Evolutionary conservation across 345 rosid species (phyloP).

Genomic region (Orychophragmus violaceus): DNA sequence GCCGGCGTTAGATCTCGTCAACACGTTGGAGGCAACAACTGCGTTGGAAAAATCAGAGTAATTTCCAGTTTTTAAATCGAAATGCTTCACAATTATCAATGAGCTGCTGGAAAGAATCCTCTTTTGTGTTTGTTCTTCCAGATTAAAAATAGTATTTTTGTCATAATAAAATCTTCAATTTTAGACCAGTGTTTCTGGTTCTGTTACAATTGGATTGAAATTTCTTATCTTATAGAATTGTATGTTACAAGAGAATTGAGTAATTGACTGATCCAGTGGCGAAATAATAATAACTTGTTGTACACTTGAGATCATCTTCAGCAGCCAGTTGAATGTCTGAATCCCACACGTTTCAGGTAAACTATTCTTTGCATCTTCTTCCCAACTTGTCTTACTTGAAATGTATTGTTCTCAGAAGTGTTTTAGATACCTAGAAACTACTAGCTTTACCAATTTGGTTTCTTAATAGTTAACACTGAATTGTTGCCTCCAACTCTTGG

Average conservation of each 20-base stretch:
- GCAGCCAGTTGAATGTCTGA: no score
- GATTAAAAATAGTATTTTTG: not conserved
- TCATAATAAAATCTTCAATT: not conserved
- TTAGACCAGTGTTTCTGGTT: slow-evolving; percentile 13
- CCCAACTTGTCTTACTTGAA: no score
- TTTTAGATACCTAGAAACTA: no score
- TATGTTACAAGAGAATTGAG: not conserved
- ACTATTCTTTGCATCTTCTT: no score
- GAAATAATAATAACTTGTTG: no score
- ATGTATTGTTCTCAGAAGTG: no score
- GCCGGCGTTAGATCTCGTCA: slow-evolving; percentile 64
- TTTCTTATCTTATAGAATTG: not conserved
- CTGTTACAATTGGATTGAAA: not conserved
- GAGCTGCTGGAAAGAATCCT: slow-evolving; percentile 25
- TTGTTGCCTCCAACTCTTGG: no score
- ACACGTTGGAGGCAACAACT: slow-evolving; percentile 75
- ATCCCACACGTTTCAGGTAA: no score
- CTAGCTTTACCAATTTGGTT: no score
- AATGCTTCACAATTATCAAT: slow-evolving; percentile 20
- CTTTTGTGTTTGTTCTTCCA: slow-evolving; percentile 8
- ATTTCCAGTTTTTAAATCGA: not conserved
- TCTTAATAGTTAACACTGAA: no score
- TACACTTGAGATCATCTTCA: no score
- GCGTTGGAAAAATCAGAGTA: slow-evolving; percentile 3
- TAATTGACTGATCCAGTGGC: not conserved